Evolutionary conservation across 768 basidiomycete genomes (phyloP), one percentile per base, ranked within the genome.

Genomic region (Xerocomellus intermedius): DNA sequence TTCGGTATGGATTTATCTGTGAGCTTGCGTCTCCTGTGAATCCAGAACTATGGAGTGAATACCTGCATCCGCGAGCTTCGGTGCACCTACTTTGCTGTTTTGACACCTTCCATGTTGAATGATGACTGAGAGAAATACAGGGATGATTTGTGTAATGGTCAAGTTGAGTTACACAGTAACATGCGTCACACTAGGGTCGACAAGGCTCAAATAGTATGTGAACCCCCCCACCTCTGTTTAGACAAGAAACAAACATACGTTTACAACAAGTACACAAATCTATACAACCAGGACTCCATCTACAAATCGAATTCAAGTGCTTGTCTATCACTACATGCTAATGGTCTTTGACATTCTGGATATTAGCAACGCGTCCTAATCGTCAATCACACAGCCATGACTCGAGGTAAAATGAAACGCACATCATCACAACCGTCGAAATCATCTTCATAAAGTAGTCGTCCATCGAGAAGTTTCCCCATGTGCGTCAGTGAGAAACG

Each of bases 1-100:
- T 87, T 85, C 0, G 93, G 90, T 35, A 96, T 74, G 35, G 80
- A 79, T 73, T 87, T 91, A 70, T 91, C 90, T 2, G 85, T 86
- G 33, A 91, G 79, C 69, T 91, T 91, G 47, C 90, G 81, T 66
- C 83, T 85, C 71, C 89, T 91, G 64, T 36, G 26, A 42, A 42
- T 30, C 41, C 36, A 33, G 10, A 17, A 22, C 19, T 26, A 12
- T 36, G 30, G 3, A 22, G 14, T 51, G 24, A 52, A 26, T n/a
- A 5, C 21, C 17, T 19, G 37, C 7, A 24, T 36, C 12, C 37
- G 5, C 5, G 16, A 44, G 21, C 21, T 21, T 44, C 9, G 6
- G 19, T 17, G 32, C 5, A 43, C 65, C 13, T 55, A 76, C 74
- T 76, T 75, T 48, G 70, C 65, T 41, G 68, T 46, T 58, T 75